These are phyloP conservation scores for Cucurbita moschata DNA, from an alignment of 306 rosid species.

Conservation along the genomic window DNA sequence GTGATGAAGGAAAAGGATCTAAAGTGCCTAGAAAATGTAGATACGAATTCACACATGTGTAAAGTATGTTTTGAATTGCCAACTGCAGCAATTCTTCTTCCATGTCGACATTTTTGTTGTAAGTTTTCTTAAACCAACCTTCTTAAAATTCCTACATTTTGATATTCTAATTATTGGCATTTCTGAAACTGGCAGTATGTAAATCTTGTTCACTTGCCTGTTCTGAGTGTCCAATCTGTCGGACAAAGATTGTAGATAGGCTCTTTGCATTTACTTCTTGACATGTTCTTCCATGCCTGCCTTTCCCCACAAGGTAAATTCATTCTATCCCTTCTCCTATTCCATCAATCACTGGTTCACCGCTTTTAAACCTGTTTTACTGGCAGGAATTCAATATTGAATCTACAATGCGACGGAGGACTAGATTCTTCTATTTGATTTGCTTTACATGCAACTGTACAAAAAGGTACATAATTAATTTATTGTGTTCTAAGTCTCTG, in stretches of 20 bases:
- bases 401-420: slow-evolving; percentile 30
- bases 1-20: slow-evolving; percentile 94
- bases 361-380: background rate
- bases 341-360: background rate
- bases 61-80: slow-evolving; percentile 94
- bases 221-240: slow-evolving; percentile 92
- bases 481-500: slow-evolving; percentile 24
- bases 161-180: background rate
- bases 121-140: slow-evolving; percentile 20
- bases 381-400: slow-evolving; percentile 37
- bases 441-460: slow-evolving; percentile 59
- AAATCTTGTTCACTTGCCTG: slow-evolving; percentile 97
- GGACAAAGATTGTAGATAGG: slow-evolving; percentile 92
- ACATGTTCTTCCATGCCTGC: slow-evolving; percentile 10
- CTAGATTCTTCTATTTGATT: slow-evolving; percentile 76
- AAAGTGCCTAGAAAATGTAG: slow-evolving; percentile 62
- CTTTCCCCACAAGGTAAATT: slow-evolving; percentile 26
- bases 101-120: slow-evolving; percentile 97
- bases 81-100: slow-evolving; percentile 94
- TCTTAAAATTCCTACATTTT: background rate
- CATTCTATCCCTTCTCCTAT: background rate
- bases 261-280: slow-evolving; percentile 85
- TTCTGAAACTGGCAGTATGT: slow-evolving; percentile 43
- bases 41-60: slow-evolving; percentile 78
- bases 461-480: slow-evolving; percentile 46